Evolutionary conservation across 345 rosid species (phyloP).

Genomic region (Acer yangbiense): DNA sequence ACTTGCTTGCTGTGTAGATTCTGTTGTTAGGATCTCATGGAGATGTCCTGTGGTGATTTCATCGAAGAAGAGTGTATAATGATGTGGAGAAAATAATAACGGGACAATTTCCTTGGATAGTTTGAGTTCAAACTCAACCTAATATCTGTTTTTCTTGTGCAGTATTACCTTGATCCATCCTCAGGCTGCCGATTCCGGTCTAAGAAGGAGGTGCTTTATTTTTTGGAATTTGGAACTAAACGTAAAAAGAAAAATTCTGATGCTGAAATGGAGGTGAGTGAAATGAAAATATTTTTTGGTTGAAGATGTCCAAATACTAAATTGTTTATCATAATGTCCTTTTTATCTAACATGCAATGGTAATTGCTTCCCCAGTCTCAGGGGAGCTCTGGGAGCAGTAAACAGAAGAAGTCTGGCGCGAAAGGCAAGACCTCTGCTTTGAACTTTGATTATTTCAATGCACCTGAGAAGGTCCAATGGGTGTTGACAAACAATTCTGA

Average conservation of each 20-base stretch:
- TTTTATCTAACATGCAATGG: neutral
- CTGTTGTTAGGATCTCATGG: neutral
- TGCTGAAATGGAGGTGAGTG: slow-evolving; percentile 31
- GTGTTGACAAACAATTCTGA: too few species aligned
- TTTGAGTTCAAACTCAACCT: neutral
- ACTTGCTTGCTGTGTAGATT: neutral
- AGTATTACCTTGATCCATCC: slow-evolving; percentile 48
- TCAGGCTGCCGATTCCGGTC: slow-evolving; percentile 45
- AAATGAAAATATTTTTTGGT: neutral
- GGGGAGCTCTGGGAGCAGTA: slow-evolving; percentile 27
- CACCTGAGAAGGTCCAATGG: slow-evolving; percentile 29
- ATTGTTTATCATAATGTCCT: neutral
- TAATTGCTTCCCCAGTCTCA: slow-evolving; percentile 20
- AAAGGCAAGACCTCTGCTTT: too few species aligned
- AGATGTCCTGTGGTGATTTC: neutral
- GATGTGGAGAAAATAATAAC: neutral
- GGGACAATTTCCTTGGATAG: neutral
- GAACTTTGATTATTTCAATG: slow-evolving; percentile 27
- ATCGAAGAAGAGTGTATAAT: neutral
- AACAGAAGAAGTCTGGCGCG: too few species aligned
- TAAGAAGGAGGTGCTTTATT: slow-evolving; percentile 50
- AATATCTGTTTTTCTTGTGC: slow-evolving; percentile 19
- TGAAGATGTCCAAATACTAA: neutral
- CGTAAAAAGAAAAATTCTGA: slow-evolving; percentile 30
- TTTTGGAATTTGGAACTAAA: slow-evolving; percentile 43